Base-by-base conservation (phyloP, 495 filamentous ascomycete genomes). In the Mytilinidion resinicola region DNA sequence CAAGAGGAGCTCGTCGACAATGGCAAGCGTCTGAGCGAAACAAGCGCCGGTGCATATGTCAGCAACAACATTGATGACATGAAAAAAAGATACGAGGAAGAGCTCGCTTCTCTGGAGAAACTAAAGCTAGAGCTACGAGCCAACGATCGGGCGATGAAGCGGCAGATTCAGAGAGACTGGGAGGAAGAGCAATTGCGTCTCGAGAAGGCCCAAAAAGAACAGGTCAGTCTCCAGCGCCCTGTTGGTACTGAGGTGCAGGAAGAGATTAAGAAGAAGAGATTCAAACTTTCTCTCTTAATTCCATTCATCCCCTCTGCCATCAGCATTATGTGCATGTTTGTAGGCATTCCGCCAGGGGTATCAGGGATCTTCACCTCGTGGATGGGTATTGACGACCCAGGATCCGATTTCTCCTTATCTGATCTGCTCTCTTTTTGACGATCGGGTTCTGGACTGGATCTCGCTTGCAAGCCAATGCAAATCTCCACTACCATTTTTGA, bases 1-100 rank as follows among this genome's bases (percentile, higher is more conserved):
- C 71, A 73, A 43, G 10, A 55, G 9, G 66, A 72, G 48, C 47
- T 72, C 9, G 56, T 68, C 9, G 69, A 72, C 33, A 15, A 68
- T 25, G 57, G 61, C 0, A 64, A 61, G 50, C 52, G 57, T 12
- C 63, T 72, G 9, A 44, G 59, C 15, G 46, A 72, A 5, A 72
- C 71, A 2, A 17, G 48, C 9, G 71, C 65, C 19, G 65, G 65
- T 19, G 44, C 56, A 10, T 64, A 61, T 30, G 62, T 67, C 20
- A 64, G 53, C 46, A 53, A 64, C 35, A 55, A 64, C 14, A 33
- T 64, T 34, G 41, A 54, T 19, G 51, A 61, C 0, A 8, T 44
- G 56, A 60, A 57, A 41, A 43, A 53, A 0, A 36, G 61, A 38
- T 58, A 64, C 47, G 49, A 67, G 52, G 19, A 54, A 25, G 64